Percentiles rank a stretch among this genome's conserved stretches.
phyloP scores from a whole-genome alignment of 768 basidiomycete genomes.

The Lactarius sp. region DNA sequence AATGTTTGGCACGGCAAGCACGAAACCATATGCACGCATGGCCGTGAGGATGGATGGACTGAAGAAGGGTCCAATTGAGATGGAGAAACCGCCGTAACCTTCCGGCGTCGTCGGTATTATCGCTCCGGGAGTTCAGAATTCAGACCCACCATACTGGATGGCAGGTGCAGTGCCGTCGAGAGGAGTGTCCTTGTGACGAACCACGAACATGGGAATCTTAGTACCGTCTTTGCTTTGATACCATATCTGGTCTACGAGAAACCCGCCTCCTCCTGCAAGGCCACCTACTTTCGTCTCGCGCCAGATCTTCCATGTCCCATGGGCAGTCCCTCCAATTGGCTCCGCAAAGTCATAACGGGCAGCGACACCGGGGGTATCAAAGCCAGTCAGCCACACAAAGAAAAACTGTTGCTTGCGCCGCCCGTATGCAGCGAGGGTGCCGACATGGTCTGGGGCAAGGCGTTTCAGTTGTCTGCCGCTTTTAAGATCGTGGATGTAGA shows the following conservation, averaged over 20 bases:
- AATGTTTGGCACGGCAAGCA: conserved; percentile 51
- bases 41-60: conserved; percentile 67
- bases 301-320: conserved; percentile 56
- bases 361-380: conserved; percentile 66
- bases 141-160: conserved; percentile 61
- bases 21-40: conserved; percentile 61
- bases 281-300: conserved; percentile 54
- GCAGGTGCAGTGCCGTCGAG: conserved; percentile 73
- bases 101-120: neutral
- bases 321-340: conserved; percentile 30
- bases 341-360: conserved; percentile 55
- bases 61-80: conserved; percentile 69
- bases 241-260: conserved; percentile 72
- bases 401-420: conserved; percentile 53
- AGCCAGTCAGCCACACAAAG: conserved; percentile 60
- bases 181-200: conserved; percentile 63
- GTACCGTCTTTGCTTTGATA: conserved; percentile 77
- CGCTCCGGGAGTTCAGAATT: neutral
- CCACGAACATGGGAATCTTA: conserved; percentile 80
- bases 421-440: conserved; percentile 49
- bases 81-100: conserved; percentile 82
- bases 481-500: conserved; percentile 58
- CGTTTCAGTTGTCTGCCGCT: conserved; percentile 50
- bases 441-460: conserved; percentile 63
- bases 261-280: conserved; percentile 56